Percentiles rank a stretch among this genome's conserved stretches.
Conservation (phyloP, 306 rosid genomes). For the Dalbergia cochinchinensis region DNA sequence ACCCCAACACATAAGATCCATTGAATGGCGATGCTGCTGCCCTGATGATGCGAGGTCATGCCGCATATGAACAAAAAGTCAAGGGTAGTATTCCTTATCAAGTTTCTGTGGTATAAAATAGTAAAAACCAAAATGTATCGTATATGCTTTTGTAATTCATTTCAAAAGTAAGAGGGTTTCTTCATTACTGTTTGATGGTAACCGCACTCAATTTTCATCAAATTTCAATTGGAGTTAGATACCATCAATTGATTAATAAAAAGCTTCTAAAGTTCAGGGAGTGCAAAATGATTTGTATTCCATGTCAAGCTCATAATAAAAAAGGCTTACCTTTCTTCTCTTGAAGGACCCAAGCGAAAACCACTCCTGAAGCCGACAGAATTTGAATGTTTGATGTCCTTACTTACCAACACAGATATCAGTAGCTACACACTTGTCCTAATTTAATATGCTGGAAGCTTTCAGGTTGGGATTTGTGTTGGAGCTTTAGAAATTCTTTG, state of each 20-base stretch:
- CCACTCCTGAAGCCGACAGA: constrained; percentile 27
- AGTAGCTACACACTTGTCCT: constrained; percentile 26
- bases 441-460: constrained; percentile 17
- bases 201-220: not conserved
- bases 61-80: constrained; percentile 79
- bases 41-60: constrained; percentile 75
- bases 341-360: not conserved
- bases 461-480: constrained; percentile 20
- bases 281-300: constrained; percentile 24
- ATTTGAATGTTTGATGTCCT: constrained; percentile 21
- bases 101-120: constrained; percentile 23
- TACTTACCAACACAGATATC: constrained; percentile 13
- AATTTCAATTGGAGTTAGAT: constrained; percentile 29
- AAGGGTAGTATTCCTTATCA: constrained; percentile 63
- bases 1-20: constrained; percentile 91
- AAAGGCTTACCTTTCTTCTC: not conserved
- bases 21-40: constrained; percentile 91
- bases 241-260: not conserved
- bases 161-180: constrained; percentile 12
- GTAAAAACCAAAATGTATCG: constrained; percentile 12
- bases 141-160: not conserved
- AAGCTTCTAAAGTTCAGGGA: constrained; percentile 11
- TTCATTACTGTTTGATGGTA: not conserved
- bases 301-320: not conserved
- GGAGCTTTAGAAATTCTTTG: too few species aligned